Conservation (phyloP, 2,329 filamentous ascomycete genomes). For the Plenodomus tracheiphilus region DNA sequence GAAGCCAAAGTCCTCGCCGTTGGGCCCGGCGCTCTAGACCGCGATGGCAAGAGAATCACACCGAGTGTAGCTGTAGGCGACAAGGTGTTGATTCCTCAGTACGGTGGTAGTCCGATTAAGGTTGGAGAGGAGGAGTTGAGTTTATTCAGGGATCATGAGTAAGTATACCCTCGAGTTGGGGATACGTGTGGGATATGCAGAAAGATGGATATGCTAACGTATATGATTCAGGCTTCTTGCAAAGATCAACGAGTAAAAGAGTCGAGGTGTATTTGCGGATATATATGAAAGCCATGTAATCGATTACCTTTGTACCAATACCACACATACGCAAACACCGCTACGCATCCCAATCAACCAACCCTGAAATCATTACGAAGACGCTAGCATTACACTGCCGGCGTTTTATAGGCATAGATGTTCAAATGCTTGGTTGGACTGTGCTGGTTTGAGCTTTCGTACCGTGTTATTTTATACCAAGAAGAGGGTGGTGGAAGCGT, state of each 20-base stretch:
- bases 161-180: slow-evolving; percentile 52
- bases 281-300: slow-evolving; percentile 2
- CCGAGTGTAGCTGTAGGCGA: slow-evolving; percentile 85
- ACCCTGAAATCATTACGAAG: not conserved
- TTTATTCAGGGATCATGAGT: slow-evolving; percentile 98
- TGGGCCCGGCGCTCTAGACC: slow-evolving; percentile 84
- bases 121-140: slow-evolving; percentile 96
- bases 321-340: slow-evolving; percentile 2
- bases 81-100: slow-evolving; percentile 94
- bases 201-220: slow-evolving; percentile 3
- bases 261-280: not conserved
- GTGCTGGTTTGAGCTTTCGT: not conserved
- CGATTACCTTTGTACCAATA: slow-evolving; percentile 38
- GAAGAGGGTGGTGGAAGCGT: not conserved
- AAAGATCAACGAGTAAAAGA: slow-evolving; percentile 98
- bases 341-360: not conserved
- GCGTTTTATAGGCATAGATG: too few species aligned
- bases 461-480: not conserved
- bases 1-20: slow-evolving; percentile 96
- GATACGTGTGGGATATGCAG: not conserved
- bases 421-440: too few species aligned
- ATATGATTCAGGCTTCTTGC: slow-evolving; percentile 74
- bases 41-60: slow-evolving; percentile 82
- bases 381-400: too few species aligned
- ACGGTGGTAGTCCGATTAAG: slow-evolving; percentile 92